These are phyloP conservation scores for Aegilops bicornis DNA, from an alignment of 176 grass and related monocot genomes.

Conservation along the genomic window DNA sequence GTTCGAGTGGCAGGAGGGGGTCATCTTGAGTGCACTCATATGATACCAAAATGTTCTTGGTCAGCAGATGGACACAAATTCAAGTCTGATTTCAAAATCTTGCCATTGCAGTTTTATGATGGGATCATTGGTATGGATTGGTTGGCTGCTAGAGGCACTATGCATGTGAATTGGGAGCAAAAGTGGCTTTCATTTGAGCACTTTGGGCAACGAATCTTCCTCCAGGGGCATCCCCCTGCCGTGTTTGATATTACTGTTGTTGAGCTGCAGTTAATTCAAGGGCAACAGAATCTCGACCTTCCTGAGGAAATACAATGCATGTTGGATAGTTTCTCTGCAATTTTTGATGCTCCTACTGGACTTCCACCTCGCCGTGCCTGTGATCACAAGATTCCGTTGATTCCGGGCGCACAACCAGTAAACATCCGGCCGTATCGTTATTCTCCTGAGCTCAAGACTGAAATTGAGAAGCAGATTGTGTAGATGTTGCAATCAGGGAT, in stretches of 20 bases:
- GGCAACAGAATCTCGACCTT: no score
- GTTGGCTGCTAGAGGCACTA: no score
- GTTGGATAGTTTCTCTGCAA: no score
- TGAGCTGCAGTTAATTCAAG: no score
- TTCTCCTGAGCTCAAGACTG: neutral
- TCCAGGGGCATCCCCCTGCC: no score
- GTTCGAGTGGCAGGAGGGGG: no score
- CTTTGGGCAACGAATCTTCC: neutral
- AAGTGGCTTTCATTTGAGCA: neutral
- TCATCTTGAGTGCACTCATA: no score
- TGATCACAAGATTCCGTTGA: neutral
- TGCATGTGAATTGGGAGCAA: no score
- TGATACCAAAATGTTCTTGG: neutral
- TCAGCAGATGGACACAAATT: neutral
- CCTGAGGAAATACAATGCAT: no score
- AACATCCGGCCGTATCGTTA: neutral
- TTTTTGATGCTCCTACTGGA: neutral
- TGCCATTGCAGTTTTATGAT: neutral
- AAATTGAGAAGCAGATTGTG: neutral
- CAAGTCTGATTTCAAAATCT: neutral
- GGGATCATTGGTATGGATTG: neutral
- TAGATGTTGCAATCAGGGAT: neutral
- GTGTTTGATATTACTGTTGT: no score
- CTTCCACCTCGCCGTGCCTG: neutral
- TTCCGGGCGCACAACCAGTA: accelerated